These are phyloP conservation scores for Alternaria arborescens DNA, from an alignment of 2,329 filamentous ascomycete genomes.

Conservation along the genomic window DNA sequence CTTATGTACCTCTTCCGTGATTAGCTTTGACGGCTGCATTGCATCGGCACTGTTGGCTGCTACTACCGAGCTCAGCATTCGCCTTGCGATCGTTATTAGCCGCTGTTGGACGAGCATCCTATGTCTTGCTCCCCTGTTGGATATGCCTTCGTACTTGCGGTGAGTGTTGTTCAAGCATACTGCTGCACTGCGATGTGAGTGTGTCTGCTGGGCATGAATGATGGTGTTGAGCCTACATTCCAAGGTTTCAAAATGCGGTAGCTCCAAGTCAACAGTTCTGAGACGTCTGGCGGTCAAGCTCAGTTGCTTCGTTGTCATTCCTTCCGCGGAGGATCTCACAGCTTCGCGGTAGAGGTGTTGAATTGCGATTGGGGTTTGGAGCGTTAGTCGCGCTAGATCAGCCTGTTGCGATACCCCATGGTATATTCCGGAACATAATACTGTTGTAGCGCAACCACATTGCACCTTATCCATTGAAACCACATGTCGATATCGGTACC, in stretches of 20 bases:
- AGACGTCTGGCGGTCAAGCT: constrained; percentile 2
- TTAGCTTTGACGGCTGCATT: constrained; percentile 6
- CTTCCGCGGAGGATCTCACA: background rate
- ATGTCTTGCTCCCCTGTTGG: background rate
- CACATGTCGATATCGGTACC: background rate
- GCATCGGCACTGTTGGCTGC: constrained; percentile 2
- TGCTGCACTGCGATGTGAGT: background rate
- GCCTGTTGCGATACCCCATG: background rate
- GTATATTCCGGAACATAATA: background rate
- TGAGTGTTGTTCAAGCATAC: constrained; percentile 4
- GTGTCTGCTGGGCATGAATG: background rate
- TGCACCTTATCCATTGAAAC: background rate
- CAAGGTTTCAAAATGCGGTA: background rate
- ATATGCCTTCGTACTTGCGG: background rate
- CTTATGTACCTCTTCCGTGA: background rate
- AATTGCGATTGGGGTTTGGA: background rate
- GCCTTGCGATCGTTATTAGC: background rate
- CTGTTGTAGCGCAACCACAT: background rate
- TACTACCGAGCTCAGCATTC: constrained; percentile 3
- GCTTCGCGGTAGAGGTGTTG: background rate
- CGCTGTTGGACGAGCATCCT: background rate
- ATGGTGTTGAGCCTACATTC: background rate
- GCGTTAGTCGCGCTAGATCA: background rate
- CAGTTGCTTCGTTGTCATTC: background rate
- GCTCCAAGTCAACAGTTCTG: background rate